Conservation (phyloP, 768 basidiomycete genomes). For the Tulasnella sp. region DNA sequence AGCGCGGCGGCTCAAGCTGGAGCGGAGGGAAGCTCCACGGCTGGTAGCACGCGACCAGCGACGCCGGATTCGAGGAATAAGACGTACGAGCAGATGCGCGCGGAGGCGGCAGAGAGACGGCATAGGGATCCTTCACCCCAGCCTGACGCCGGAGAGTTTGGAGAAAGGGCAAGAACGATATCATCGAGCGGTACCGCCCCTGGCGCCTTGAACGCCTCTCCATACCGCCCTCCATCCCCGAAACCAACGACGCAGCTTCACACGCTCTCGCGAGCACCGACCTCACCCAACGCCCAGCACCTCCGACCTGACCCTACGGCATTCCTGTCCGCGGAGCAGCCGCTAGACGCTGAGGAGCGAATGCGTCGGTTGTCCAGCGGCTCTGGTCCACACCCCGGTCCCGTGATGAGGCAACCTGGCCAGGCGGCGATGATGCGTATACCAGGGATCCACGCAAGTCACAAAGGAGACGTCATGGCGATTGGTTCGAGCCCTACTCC, state of each 20-base stretch:
- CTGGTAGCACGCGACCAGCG: neutral
- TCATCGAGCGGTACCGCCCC: no score
- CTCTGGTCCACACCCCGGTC: conserved; percentile 32
- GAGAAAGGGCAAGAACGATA: neutral
- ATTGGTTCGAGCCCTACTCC: conserved; percentile 65
- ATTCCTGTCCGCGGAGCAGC: neutral
- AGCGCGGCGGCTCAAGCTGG: neutral
- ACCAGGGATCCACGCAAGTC: conserved; percentile 79
- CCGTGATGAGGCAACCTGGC: conserved; percentile 58
- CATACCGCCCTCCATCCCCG: conserved; percentile 19
- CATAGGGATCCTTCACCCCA: conserved; percentile 40
- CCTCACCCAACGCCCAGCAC: conserved; percentile 27
- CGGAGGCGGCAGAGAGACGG: conserved; percentile 66
- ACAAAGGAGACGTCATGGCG: conserved; percentile 81
- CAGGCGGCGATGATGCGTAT: conserved; percentile 79
- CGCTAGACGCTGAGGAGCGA: conserved; percentile 12
- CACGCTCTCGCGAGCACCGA: conserved; percentile 31
- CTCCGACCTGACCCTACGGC: conserved; percentile 39
- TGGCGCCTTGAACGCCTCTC: neutral
- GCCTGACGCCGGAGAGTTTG: neutral
- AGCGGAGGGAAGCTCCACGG: neutral
- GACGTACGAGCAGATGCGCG: conserved; percentile 57
- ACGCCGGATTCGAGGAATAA: conserved; percentile 18
- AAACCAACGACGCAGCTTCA: conserved; percentile 33
- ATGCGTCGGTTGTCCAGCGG: neutral